phyloP scores from a whole-genome alignment of 2,329 filamentous ascomycete genomes.

The Elsinoe australis region DNA sequence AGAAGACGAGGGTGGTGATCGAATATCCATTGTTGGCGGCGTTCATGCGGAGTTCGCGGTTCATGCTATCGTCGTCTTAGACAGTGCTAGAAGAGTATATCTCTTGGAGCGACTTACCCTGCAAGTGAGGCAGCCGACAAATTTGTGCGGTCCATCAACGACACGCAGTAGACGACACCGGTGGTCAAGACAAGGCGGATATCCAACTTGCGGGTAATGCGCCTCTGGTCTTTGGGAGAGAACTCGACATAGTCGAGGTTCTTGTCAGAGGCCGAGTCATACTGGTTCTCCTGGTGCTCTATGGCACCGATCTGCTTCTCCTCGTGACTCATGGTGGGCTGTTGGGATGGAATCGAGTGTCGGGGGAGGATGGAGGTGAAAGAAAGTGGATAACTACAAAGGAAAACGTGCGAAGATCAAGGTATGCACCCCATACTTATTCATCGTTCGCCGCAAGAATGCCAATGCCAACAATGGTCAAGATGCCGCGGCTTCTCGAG shows the following conservation, averaged over 20 bases:
- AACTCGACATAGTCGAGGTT: conserved; percentile 30
- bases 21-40: conserved; percentile 34
- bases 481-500: conserved; percentile 10
- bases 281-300: conserved; percentile 10
- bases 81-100: neutral
- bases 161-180: conserved; percentile 60
- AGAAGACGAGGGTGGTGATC: conserved; percentile 63
- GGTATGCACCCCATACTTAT: conserved; percentile 5
- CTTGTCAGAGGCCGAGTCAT: conserved; percentile 11
- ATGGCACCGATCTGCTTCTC: conserved; percentile 8
- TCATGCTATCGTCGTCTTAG: conserved; percentile 28
- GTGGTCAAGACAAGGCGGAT: conserved; percentile 38
- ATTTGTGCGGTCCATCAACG: conserved; percentile 73
- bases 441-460: conserved; percentile 6
- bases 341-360: neutral
- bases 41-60: conserved; percentile 29
- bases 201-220: conserved; percentile 62
- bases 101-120: conserved; percentile 31
- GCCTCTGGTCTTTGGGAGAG: conserved; percentile 51
- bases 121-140: conserved; percentile 66
- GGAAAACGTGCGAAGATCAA: neutral
- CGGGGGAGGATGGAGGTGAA: neutral
- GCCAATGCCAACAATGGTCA: conserved; percentile 10
- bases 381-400: neutral
- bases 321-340: neutral